phyloP scores from a whole-genome alignment of 2,329 filamentous ascomycete genomes.

The Pseudopyrenochaeta lycopersici region DNA sequence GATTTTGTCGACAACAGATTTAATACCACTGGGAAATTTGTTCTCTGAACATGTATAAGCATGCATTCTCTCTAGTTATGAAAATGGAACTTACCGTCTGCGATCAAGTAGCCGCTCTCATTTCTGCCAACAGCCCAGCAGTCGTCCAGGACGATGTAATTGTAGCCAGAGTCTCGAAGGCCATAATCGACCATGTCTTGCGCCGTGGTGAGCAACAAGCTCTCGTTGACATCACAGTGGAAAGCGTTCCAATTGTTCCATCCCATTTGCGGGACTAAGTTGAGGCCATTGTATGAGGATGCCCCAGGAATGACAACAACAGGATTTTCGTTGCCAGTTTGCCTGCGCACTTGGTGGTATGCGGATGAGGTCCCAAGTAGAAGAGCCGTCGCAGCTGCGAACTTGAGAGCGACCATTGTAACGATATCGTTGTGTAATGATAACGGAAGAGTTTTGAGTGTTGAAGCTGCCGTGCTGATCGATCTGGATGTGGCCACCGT shows the following conservation, averaged over 20 bases:
- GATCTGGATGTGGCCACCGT: neutral
- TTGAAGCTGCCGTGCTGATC: neutral
- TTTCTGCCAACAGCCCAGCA: slow-evolving; percentile 61
- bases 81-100: slow-evolving; percentile 23
- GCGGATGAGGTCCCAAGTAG: slow-evolving; percentile 13
- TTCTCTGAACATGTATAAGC: slow-evolving; percentile 13
- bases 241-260: slow-evolving; percentile 49
- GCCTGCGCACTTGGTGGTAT: slow-evolving; percentile 21
- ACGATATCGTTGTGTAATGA: neutral
- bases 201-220: slow-evolving; percentile 58
- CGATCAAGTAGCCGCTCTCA: slow-evolving; percentile 53
- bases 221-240: slow-evolving; percentile 57
- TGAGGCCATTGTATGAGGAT: slow-evolving; percentile 16
- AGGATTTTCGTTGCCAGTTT: slow-evolving; percentile 20
- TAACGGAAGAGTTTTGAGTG: neutral
- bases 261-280: slow-evolving; percentile 49
- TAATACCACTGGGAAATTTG: slow-evolving; percentile 58
- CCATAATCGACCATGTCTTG: slow-evolving; percentile 56
- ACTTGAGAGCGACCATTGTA: slow-evolving; percentile 12
- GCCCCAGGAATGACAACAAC: slow-evolving; percentile 26
- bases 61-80: neutral
- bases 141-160: slow-evolving; percentile 63
- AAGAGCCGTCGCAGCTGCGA: slow-evolving; percentile 8
- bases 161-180: slow-evolving; percentile 59
- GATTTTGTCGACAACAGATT: slow-evolving; percentile 56